Evolutionary conservation across 495 filamentous ascomycete genomes (phyloP), one percentile per base, ranked within the genome.

Genomic region (Bacidia gigantensis): DNA sequence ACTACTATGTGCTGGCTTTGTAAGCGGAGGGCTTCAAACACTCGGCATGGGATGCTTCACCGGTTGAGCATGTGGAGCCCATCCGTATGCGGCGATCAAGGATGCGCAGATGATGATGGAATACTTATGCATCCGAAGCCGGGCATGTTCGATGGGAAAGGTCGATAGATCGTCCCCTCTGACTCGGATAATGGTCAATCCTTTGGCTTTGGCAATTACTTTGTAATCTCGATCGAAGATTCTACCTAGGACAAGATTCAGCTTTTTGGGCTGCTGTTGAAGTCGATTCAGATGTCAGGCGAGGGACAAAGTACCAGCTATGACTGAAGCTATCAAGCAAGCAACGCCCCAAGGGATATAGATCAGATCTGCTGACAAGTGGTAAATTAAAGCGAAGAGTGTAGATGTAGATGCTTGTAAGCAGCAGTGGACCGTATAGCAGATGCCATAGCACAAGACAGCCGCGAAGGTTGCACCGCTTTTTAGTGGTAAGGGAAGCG

Each of bases 191-290:
- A 80, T 59, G 2, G 66, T 67, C 22, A 82, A 60, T 2, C 72
- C 71, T 2, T 71, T 59, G 10, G 66, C 65, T 32, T 59, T 62
- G 7, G 79, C 77, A 39, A 69, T 65, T n/a, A 69, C 68, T 2
- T 72, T 64, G 56, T 77, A 83, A 58, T 79, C 77, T 62, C 64
- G 69, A 58, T 81, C 77, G 22, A 79, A 61, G 1, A 80, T 57
- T 57, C 70, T 70, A 20, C 57, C 57, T n/a, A n/a, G n/a, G n/a
- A n/a, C 9, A 22, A n/a, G 23, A 2, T 9, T 44, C 9, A 44
- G 41, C 41, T 44, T 44, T 44, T 11, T 20, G 41, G 41, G 23
- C 41, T 44, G 35, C 35, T 22, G 17, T 39, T 51, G 29, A 14
- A 41, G n/a, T 14, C 23, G 7, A 11, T 22, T 25, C 22, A 22